These are phyloP conservation scores for Wallacemonas sp. DNA, from an alignment of 208 protist species.

Conservation along the genomic window DNA sequence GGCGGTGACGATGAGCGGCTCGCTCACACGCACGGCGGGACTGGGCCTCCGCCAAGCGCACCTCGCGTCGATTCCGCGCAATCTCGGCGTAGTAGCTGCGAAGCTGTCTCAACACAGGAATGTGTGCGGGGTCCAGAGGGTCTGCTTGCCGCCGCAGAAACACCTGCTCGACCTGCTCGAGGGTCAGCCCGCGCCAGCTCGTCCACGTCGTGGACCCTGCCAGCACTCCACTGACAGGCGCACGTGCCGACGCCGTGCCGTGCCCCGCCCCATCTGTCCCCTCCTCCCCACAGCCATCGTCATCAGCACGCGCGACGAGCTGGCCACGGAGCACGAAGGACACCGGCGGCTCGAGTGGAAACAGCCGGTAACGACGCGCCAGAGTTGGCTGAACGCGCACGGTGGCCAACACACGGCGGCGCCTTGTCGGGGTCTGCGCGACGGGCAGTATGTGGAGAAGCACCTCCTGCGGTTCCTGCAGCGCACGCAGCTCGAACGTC, in stretches of 20 bases:
- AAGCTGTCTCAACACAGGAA: conserved; percentile 47
- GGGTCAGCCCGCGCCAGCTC: conserved; percentile 41
- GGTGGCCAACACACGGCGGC: conserved; percentile 47
- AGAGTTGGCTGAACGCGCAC: conserved; percentile 54
- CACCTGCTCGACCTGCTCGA: conserved; percentile 57
- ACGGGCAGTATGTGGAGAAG: conserved; percentile 77
- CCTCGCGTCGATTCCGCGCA: conserved; percentile 6
- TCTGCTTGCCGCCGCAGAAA: conserved; percentile 62
- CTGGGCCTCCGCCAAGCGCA: neutral
- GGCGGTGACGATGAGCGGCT: neutral
- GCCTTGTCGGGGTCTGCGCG: conserved; percentile 10
- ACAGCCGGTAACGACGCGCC: conserved; percentile 42
- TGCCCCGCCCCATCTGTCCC: no score
- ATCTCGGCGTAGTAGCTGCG: conserved; percentile 52
- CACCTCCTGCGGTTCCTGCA: conserved; percentile 69
- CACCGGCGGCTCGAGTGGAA: conserved; percentile 61
- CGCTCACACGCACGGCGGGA: neutral
- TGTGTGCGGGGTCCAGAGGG: conserved; percentile 67
- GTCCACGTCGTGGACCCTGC: conserved; percentile 77
- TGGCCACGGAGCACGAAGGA: conserved; percentile 50
- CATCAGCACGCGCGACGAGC: conserved; percentile 13
- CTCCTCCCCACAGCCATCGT: no score
- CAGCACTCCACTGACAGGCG: conserved; percentile 38
- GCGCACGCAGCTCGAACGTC: conserved; percentile 72
- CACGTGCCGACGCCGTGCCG: conserved; percentile 3